Evolutionary conservation across 2,329 filamentous ascomycete species (phyloP).

Genomic region (Paecilomyces variotii): DNA sequence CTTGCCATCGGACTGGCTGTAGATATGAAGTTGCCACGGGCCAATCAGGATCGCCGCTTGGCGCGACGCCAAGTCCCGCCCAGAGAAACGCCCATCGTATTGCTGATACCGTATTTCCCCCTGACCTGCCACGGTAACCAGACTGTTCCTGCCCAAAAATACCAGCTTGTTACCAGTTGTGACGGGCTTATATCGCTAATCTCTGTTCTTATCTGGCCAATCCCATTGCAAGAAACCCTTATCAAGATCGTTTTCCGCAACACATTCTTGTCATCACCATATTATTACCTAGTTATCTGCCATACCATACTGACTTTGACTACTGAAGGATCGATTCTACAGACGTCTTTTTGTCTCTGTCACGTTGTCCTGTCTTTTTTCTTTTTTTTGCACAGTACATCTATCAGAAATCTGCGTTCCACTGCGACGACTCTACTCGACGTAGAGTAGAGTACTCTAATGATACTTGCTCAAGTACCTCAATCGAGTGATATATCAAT

Average conservation of each 20-base stretch:
- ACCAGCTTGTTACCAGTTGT: not conserved
- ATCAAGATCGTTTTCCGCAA: not conserved
- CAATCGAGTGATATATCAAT: too few species aligned
- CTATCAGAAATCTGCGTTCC: too few species aligned
- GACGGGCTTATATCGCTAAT: not conserved
- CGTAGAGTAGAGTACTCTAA: too few species aligned
- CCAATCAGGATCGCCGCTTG: constrained; percentile 16
- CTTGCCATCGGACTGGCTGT: constrained; percentile 15
- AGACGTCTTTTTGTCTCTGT: not conserved
- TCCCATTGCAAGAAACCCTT: not conserved
- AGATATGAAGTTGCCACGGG: constrained; percentile 16
- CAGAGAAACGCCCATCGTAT: not conserved
- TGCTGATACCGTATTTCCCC: not conserved
- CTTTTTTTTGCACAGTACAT: too few species aligned
- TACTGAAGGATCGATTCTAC: too few species aligned
- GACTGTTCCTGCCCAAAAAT: too few species aligned
- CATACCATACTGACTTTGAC: too few species aligned
- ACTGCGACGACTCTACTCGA: too few species aligned
- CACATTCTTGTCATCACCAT: not conserved
- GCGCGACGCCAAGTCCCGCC: not conserved
- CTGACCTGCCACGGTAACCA: too few species aligned
- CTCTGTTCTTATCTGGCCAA: not conserved
- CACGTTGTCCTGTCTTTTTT: too few species aligned
- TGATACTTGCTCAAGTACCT: too few species aligned
- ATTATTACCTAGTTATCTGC: not conserved